Conservation (phyloP, 371 early-diverging fungal genomes). For the Quaeritorhiza haematococci region DNA sequence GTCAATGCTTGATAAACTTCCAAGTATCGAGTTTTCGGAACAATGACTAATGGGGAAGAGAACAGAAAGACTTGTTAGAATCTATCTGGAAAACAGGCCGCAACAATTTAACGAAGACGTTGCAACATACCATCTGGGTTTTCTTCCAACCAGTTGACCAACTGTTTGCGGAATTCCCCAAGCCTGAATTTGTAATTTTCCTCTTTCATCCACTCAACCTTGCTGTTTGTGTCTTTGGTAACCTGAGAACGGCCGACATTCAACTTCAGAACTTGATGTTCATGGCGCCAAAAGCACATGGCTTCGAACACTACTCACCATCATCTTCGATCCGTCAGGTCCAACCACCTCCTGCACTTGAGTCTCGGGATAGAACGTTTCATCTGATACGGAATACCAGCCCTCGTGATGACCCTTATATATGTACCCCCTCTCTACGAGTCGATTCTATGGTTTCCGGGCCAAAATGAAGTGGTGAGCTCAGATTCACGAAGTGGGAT, state of each 20-base stretch:
- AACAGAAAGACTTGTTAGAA: background rate
- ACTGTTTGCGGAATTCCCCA: slow-evolving; percentile 51
- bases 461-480: background rate
- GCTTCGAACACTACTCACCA: slow-evolving; percentile 33
- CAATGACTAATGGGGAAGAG: slow-evolving; percentile 42
- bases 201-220: slow-evolving; percentile 85
- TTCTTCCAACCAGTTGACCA: slow-evolving; percentile 65
- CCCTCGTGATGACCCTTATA: slow-evolving; percentile 90
- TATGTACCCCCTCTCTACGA: slow-evolving; percentile 71
- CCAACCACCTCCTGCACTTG: slow-evolving; percentile 68
- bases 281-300: background rate
- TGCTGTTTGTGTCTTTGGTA: slow-evolving; percentile 76
- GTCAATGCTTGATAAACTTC: background rate
- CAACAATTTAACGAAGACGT: background rate
- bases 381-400: slow-evolving; percentile 95
- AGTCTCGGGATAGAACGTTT: slow-evolving; percentile 76
- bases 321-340: slow-evolving; percentile 41
- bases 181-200: slow-evolving; percentile 90
- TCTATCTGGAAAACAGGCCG: background rate
- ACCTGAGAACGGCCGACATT: slow-evolving; percentile 25
- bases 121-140: slow-evolving; percentile 40
- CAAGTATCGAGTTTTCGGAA: slow-evolving; percentile 53
- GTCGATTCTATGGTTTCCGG: slow-evolving; percentile 41
- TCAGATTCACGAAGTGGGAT: background rate
- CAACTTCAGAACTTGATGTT: background rate